Conservation (phyloP, 148 eudicot genomes). For the Rheum nobile region DNA sequence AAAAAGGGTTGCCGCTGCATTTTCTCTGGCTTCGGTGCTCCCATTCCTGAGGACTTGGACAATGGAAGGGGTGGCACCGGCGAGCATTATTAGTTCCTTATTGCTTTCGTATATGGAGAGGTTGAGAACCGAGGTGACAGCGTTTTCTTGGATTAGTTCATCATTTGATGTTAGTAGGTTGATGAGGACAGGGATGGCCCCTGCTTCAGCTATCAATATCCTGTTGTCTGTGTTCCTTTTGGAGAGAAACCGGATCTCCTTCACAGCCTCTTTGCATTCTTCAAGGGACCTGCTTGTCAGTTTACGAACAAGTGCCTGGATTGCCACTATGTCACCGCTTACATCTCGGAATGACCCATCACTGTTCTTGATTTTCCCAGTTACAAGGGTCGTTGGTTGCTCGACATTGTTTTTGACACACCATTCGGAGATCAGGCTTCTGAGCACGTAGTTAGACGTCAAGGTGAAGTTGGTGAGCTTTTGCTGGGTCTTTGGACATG, state of each 20-base stretch:
- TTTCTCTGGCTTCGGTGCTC: constrained; percentile 56
- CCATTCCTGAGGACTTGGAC: constrained; percentile 52
- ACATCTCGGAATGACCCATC: constrained; percentile 10
- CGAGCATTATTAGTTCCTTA: constrained; percentile 53
- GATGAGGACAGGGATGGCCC: constrained; percentile 64
- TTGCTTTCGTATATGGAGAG: constrained; percentile 62
- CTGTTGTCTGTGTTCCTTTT: constrained; percentile 63
- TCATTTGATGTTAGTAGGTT: constrained; percentile 47
- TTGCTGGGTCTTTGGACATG: constrained; percentile 89
- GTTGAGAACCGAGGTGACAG: constrained; percentile 69
- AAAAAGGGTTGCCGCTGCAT: constrained; percentile 77
- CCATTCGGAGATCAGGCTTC: constrained; percentile 75
- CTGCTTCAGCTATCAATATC: constrained; percentile 41
- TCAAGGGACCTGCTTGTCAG: constrained; percentile 40
- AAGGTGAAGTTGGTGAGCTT: constrained; percentile 59
- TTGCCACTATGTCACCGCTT: constrained; percentile 19
- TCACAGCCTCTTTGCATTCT: constrained; percentile 45
- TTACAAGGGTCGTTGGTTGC: constrained; percentile 19
- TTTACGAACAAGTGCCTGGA: constrained; percentile 29
- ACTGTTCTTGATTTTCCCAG: constrained; percentile 9
- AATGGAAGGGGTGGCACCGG: constrained; percentile 51
- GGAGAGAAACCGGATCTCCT: constrained; percentile 52
- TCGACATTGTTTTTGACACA: constrained; percentile 51
- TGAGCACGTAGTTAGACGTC: constrained; percentile 67
- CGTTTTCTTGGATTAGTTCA: constrained; percentile 57